Evolutionary conservation across 129 eudicot species (phyloP).

Genomic region (Oenanthe sinensis): DNA sequence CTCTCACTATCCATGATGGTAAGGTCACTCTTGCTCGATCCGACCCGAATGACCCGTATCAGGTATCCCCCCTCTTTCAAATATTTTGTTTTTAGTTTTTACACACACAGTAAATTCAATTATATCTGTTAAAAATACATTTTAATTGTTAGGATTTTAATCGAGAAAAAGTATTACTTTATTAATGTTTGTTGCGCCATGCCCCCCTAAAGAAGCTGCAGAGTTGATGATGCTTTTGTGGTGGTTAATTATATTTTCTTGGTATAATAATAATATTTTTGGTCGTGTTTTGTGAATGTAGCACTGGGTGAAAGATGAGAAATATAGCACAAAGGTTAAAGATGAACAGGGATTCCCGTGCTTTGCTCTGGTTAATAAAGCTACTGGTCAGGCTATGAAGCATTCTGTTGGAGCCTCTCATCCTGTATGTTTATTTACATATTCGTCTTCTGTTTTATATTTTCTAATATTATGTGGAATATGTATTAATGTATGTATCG

Average conservation of each 20-base stretch:
- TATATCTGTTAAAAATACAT: no score
- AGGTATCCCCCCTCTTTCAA: slow-evolving; percentile 15
- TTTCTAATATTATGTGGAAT: background rate
- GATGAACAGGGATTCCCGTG: slow-evolving; percentile 77
- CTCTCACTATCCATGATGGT: slow-evolving; percentile 51
- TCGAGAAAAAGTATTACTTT: no score
- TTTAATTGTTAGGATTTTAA: no score
- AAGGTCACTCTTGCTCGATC: slow-evolving; percentile 50
- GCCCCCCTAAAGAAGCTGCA: no score
- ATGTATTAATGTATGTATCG: background rate
- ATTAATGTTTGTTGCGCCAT: no score
- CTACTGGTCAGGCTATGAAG: slow-evolving; percentile 76
- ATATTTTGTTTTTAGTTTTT: background rate
- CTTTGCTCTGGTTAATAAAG: slow-evolving; percentile 73
- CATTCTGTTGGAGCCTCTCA: slow-evolving; percentile 64
- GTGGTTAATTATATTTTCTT: background rate
- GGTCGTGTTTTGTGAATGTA: slow-evolving; percentile 12
- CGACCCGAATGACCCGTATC: slow-evolving; percentile 48
- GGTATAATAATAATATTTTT: background rate
- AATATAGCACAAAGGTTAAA: slow-evolving; percentile 65
- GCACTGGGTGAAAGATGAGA: slow-evolving; percentile 90
- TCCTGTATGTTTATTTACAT: slow-evolving; percentile 40
- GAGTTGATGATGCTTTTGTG: background rate
- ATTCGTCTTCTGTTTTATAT: background rate
- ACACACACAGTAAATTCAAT: no score